phyloP scores from a whole-genome alignment of 108 stramenopile species.

The Cyclotella cryptica region DNA sequence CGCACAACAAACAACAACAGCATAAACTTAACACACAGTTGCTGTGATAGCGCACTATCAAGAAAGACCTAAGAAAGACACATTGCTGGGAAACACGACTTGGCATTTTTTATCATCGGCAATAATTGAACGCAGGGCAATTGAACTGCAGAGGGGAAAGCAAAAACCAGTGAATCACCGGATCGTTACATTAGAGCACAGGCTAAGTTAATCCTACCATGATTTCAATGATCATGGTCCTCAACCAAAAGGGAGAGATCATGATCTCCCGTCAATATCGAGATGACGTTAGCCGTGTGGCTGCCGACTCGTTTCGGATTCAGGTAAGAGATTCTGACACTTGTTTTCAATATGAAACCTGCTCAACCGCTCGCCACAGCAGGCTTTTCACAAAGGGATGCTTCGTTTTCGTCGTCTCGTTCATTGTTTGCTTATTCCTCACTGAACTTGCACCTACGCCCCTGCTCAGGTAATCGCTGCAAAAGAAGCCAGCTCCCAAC shows the following conservation, averaged over 20 bases:
- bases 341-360: background rate
- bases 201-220: constrained; percentile 47
- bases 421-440: no score
- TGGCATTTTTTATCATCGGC: no score
- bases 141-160: no score
- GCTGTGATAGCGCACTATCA: no score
- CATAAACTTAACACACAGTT: no score
- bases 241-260: constrained; percentile 93
- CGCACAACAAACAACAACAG: no score
- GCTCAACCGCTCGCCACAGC: no score
- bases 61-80: background rate
- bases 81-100: no score
- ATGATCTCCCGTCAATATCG: constrained; percentile 94
- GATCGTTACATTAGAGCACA: no score
- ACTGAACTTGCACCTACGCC: background rate
- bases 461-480: constrained; percentile 90
- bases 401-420: no score
- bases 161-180: no score
- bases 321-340: constrained; percentile 56
- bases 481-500: constrained; percentile 94
- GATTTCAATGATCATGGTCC: constrained; percentile 93
- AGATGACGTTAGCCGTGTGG: constrained; percentile 89
- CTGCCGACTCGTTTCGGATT: constrained; percentile 89
- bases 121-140: no score
- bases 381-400: background rate